Percentiles rank a stretch among this genome's conserved stretches.
Conservation (phyloP, 179 eudicot species). For the Beta macrorhiza region DNA sequence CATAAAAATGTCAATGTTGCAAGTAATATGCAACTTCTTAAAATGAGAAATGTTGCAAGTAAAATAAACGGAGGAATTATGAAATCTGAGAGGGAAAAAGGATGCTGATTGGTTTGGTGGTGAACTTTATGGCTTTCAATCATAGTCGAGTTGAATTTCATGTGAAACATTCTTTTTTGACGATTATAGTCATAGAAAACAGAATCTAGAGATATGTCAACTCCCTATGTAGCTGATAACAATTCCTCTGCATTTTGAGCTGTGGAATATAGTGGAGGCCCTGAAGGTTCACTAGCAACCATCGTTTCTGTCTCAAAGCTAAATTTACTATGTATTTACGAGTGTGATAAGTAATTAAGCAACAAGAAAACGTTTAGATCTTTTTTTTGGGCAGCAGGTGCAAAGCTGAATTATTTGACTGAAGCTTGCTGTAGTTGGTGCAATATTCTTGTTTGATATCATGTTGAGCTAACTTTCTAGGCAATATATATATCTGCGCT, state of each 20-base stretch:
- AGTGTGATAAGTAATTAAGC: not conserved
- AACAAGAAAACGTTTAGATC: not conserved
- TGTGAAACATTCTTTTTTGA: not conserved
- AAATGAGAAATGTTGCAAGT: no score
- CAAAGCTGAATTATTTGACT: not conserved
- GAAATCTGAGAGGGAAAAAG: not conserved
- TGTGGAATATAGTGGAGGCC: not conserved
- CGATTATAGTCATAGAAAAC: not conserved
- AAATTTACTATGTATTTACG: not conserved
- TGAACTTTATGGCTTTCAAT: not conserved
- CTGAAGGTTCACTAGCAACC: not conserved
- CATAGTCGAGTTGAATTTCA: not conserved
- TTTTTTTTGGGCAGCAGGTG: not conserved
- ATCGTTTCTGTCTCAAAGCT: not conserved
- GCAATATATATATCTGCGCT: not conserved
- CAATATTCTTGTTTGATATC: not conserved
- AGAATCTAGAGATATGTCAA: not conserved
- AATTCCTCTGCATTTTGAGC: not conserved
- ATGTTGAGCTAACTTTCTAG: not conserved
- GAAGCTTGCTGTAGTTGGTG: not conserved
- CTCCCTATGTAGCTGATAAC: not conserved
- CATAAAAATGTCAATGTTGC: no score
- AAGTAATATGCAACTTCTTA: no score
- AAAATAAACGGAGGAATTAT: no score
- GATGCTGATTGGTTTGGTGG: not conserved